Base-by-base conservation (phyloP, 2,329 filamentous ascomycete genomes). In the Erysiphe pulchra region DNA sequence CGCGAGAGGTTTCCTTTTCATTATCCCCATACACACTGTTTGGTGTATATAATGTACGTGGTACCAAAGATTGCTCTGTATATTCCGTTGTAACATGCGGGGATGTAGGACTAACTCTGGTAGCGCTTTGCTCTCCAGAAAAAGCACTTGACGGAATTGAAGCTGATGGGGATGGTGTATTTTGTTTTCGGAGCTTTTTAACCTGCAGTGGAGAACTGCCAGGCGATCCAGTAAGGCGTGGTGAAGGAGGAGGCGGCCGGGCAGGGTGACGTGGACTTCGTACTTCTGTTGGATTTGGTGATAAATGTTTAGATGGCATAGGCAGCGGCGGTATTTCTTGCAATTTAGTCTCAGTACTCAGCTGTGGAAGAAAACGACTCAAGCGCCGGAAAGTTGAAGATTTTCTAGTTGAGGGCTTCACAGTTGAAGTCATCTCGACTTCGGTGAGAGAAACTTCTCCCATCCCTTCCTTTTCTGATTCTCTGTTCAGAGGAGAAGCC, bases 291-390 rank as follows among this genome's bases (percentile, higher is more conserved):
- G 2, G 36, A 17, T 28, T 7, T 12, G 38, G 46, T 16, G 13
- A 28, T 2, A 16, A 30, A 38, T 47, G 47, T 33, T 46, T 17
- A 13, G 28, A 42, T 18, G 18, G 16, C 17, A 17, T 18, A 24
- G 30, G 17, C 6, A 34, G 46, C 14, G 2, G 20, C 39, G 18
- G 41, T 37, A 30, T 47, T 48, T 54, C 41, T 11, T 18, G 30
- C 10, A 34, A 36, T 36, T 50, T 51, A 50, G 52, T 46, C 17
- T 49, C 45, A 41, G 42, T 47, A 24, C 39, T 49, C 45, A 47
- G 42, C 16, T 45, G 41, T 33, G 49, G 47, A 13, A 52, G 42
- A 12, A 51, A 50, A 10, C 44, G 43, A 9, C 48, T 50, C 14
- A 53, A 37, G 36, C 48, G 48, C 14, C 34, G 38, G n/a, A 48